Percentiles rank a stretch among this genome's conserved stretches.
These are phyloP conservation scores for Sugiyamaella lignohabitans DNA, from an alignment of 805 yeast genomes.

Conservation along the genomic window DNA sequence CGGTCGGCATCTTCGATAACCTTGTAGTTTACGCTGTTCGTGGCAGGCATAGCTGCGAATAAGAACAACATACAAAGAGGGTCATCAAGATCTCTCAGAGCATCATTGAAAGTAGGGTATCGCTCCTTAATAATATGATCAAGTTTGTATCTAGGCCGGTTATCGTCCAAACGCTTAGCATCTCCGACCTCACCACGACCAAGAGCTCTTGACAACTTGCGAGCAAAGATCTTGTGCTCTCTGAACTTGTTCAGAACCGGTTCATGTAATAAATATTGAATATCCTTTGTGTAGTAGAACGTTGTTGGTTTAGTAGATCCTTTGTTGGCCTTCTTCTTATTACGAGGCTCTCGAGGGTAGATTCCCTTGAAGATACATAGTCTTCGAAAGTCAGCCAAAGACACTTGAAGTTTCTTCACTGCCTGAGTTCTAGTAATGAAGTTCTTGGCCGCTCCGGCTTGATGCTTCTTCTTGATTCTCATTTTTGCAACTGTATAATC, in stretches of 20 bases:
- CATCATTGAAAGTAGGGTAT: conserved; percentile 89
- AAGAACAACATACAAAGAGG: conserved; percentile 91
- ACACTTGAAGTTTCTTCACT: conserved; percentile 80
- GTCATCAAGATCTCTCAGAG: conserved; percentile 88
- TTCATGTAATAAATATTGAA: conserved; percentile 90
- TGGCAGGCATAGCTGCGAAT: conserved; percentile 92
- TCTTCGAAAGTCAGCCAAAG: conserved; percentile 89
- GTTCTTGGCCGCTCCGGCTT: conserved; percentile 84
- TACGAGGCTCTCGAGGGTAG: conserved; percentile 93
- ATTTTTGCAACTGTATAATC: no score
- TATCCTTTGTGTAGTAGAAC: conserved; percentile 89
- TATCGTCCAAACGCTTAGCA: conserved; percentile 78
- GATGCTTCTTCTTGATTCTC: conserved; percentile 63
- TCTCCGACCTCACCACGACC: conserved; percentile 87
- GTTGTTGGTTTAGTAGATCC: conserved; percentile 97
- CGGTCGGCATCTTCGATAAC: conserved; percentile 84
- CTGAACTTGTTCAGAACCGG: conserved; percentile 87
- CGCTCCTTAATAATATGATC: conserved; percentile 92
- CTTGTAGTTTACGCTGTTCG: conserved; percentile 69
- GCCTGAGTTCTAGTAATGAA: conserved; percentile 94
- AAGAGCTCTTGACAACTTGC: conserved; percentile 79
- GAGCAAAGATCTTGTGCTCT: conserved; percentile 91
- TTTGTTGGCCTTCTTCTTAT: conserved; percentile 93
- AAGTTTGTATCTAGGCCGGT: conserved; percentile 76
- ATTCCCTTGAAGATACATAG: conserved; percentile 97